A percentile compares a stretch with the other conserved stretches of the same genome.
Evolutionary conservation across 2,329 filamentous ascomycete species (phyloP).

Genomic region (Botrytis pseudocinerea): DNA sequence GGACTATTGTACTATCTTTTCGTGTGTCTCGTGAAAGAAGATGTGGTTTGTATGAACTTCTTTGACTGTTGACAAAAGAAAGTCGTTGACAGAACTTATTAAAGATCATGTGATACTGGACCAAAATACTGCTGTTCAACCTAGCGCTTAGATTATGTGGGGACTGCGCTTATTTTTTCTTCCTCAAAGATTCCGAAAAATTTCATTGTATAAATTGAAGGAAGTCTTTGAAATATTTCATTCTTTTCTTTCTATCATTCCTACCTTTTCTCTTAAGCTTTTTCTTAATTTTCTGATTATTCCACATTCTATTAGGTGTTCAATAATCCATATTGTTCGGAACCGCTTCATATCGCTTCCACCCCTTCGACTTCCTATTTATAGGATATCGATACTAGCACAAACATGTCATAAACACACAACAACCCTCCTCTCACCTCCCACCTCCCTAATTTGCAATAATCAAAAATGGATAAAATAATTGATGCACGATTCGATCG

Average conservation of each 20-base stretch:
- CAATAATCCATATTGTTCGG: not conserved
- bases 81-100: not conserved
- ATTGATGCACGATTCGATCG: conserved; percentile 65
- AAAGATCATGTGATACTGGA: not conserved
- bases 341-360: not conserved
- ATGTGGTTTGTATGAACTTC: not conserved
- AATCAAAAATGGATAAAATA: conserved; percentile 57
- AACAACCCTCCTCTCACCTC: not conserved
- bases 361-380: conserved; percentile 1
- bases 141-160: not conserved
- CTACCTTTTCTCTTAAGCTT: not conserved
- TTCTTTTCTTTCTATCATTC: not conserved
- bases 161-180: conserved; percentile 3
- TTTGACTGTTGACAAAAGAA: not conserved
- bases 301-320: not conserved
- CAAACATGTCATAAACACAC: conserved; percentile 3
- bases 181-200: not conserved
- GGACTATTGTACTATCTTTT: not conserved
- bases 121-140: not conserved
- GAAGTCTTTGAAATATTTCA: not conserved
- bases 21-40: not conserved
- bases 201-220: not conserved
- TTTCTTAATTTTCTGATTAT: not conserved
- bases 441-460: not conserved
- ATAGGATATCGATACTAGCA: not conserved